Evolutionary conservation across 225 moss, liverwort and hornwort species (phyloP).

Genomic region (Neckera pumila): DNA sequence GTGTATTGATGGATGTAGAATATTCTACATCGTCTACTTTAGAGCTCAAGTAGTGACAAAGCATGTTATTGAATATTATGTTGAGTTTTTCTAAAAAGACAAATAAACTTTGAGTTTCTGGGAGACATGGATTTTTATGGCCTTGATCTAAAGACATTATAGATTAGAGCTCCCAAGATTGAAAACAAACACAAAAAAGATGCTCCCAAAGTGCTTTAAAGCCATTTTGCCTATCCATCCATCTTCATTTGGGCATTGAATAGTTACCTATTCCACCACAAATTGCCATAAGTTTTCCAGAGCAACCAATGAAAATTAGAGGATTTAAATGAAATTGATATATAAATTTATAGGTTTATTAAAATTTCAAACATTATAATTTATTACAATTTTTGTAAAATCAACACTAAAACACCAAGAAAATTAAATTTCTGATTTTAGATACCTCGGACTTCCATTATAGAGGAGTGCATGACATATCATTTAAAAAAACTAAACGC

Average conservation of each 20-base stretch:
- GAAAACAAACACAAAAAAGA: accelerated
- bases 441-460: accelerated
- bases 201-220: accelerated
- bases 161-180: neutral
- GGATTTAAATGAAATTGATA: neutral
- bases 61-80: too few relatives aligned
- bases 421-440: neutral
- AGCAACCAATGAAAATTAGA: neutral
- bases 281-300: neutral
- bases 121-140: neutral
- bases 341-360: neutral
- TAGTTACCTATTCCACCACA: neutral
- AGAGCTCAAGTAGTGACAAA: too few relatives aligned
- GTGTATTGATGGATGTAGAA: too few relatives aligned
- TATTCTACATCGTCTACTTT: too few relatives aligned
- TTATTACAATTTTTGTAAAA: neutral
- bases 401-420: neutral
- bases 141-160: neutral
- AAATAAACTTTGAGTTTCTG: neutral
- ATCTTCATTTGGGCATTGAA: neutral
- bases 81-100: neutral
- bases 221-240: accelerated
- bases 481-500: neutral
- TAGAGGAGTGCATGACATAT: too few relatives aligned
- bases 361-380: too few relatives aligned